These are phyloP conservation scores for Ogataea zsoltii DNA, from an alignment of 805 yeast genomes.

Conservation along the genomic window DNA sequence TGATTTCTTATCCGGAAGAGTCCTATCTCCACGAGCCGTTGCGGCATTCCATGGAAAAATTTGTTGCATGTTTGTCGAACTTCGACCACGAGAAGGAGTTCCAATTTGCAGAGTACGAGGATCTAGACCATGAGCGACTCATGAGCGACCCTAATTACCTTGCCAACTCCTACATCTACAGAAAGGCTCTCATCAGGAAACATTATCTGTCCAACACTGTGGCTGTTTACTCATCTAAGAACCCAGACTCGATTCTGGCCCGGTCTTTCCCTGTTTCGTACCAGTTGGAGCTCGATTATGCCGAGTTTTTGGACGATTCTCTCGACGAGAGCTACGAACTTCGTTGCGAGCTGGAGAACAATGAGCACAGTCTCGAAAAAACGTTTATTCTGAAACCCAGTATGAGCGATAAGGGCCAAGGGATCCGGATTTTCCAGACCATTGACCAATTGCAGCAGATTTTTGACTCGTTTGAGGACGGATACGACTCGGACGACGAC, in stretches of 20 bases:
- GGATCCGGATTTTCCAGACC: slow-evolving; percentile 79
- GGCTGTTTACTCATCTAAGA: slow-evolving; percentile 69
- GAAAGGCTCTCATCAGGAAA: slow-evolving; percentile 90
- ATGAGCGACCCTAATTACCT: slow-evolving; percentile 49
- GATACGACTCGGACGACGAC: slow-evolving; percentile 55
- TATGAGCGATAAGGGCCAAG: slow-evolving; percentile 97
- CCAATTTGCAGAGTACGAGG: slow-evolving; percentile 91
- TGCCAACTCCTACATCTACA: slow-evolving; percentile 77
- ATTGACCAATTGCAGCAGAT: slow-evolving; percentile 78
- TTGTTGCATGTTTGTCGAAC: slow-evolving; percentile 2
- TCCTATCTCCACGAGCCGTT: slow-evolving; percentile 47
- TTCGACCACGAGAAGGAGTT: slow-evolving; percentile 40
- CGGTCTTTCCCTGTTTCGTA: slow-evolving; percentile 71
- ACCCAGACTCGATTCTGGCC: slow-evolving; percentile 64
- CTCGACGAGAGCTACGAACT: slow-evolving; percentile 91
- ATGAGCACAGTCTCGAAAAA: slow-evolving; percentile 37
- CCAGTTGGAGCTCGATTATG: slow-evolving; percentile 87
- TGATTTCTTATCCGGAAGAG: slow-evolving; percentile 40
- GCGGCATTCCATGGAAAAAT: slow-evolving; percentile 35
- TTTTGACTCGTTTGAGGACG: slow-evolving; percentile 84
- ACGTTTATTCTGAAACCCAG: slow-evolving; percentile 94
- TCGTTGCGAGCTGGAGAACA: slow-evolving; percentile 68
- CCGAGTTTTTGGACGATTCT: slow-evolving; percentile 92
- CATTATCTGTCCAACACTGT: slow-evolving; percentile 86
- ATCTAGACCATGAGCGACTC: slow-evolving; percentile 71